Evolutionary conservation across 495 filamentous ascomycete species (phyloP), one percentile per base, ranked within the genome.

Genomic region (Neohortaea acidophila): DNA sequence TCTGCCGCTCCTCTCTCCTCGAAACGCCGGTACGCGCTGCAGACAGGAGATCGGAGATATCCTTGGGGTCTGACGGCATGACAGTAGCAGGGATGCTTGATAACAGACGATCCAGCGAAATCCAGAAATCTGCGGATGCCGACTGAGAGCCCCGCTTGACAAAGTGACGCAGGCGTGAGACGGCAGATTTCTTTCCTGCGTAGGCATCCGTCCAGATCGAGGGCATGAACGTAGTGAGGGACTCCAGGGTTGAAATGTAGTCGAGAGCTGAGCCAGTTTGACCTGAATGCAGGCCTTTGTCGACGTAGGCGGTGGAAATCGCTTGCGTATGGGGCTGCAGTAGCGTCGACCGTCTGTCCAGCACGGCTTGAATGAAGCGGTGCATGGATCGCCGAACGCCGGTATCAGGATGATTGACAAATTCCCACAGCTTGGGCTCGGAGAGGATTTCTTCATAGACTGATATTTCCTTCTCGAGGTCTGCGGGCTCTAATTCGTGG

Each of bases 101-200:
- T 23, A 94, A 50, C 1, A 94, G 52, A 18, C 59, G 60, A 28
- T 64, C 59, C 24, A 92, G 45, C 2, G 70, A 68, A 12, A 59
- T 48, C 89, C 89, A 97, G 53, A 73, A 93, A 3, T 68, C 68
- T 2, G 64, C 57, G 2, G 70, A 58, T 9, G 78, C 73, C 6
- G 70, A 72, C 47, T 92, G 79, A 1, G 86, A 91, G 31, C 91
- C 89, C 49, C 75, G 75, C 39, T 78, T 72, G n/a, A 94, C 61
- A 48, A 91, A 91, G 14, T 71, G 64, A 22, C 65, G 68, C 2
- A 97, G 50, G 20, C 74, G 65, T 21, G 69, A 67, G 0, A 74
- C 59, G 0, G 77, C 66, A 19, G 76, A 62, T 27, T 73, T 79
- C 52, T 84, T 87, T 39, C 65, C 64, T 12, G 56, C 64, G 51